Conservation (phyloP, 768 basidiomycete species). For the Vishniacozyma victoriae region DNA sequence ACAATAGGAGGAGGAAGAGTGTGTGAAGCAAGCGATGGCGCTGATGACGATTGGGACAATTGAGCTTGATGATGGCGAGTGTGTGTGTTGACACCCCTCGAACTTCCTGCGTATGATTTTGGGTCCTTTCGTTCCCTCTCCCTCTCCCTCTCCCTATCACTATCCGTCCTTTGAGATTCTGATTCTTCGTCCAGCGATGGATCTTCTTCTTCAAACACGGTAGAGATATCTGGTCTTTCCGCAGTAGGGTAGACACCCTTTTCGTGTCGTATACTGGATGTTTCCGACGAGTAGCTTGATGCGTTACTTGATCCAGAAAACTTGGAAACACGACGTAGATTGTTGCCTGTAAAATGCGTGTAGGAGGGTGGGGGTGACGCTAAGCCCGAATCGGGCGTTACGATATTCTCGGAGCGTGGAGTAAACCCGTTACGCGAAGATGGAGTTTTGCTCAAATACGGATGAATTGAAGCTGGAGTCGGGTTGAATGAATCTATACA, state of each 20-base stretch:
- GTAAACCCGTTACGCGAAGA: background rate
- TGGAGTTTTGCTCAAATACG: no score
- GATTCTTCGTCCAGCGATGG: background rate
- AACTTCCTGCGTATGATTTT: background rate
- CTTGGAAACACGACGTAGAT: no score
- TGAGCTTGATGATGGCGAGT: conserved; percentile 7
- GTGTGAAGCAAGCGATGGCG: conserved; percentile 4
- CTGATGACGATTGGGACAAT: conserved; percentile 9
- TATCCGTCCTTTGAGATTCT: no score
- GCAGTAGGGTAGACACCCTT: background rate
- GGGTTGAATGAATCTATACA: no score
- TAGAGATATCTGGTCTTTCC: conserved; percentile 35
- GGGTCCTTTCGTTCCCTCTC: background rate
- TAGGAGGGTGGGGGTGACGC: no score
- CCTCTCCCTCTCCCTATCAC: background rate
- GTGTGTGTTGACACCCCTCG: background rate
- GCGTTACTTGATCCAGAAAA: background rate
- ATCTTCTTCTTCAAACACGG: conserved; percentile 36
- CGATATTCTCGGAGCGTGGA: background rate
- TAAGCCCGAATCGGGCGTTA: no score
- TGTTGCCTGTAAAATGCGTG: no score
- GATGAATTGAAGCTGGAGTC: no score
- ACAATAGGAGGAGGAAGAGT: no score
- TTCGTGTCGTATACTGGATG: background rate
- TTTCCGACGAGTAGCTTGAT: background rate